Evolutionary conservation across 208 protist species (phyloP).

Genomic region (Trypanosoma conorhini): DNA sequence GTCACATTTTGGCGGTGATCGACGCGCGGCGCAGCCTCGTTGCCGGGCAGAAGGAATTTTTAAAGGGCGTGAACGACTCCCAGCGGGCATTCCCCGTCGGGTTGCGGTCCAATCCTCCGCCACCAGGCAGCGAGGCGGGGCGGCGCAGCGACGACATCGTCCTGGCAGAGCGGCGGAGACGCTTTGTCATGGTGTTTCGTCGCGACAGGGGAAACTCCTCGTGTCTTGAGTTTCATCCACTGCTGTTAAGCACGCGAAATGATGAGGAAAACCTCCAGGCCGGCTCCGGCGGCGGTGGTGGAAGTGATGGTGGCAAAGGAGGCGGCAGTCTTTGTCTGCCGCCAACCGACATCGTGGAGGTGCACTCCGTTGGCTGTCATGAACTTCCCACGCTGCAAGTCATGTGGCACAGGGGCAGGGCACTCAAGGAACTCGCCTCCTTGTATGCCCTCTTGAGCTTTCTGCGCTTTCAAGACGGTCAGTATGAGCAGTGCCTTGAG

Average conservation of each 20-base stretch:
- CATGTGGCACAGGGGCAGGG: not conserved
- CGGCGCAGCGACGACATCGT: not conserved
- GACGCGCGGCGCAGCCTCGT: not conserved
- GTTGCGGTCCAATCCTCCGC: not conserved
- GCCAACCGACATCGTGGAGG: not conserved
- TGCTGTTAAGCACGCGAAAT: not conserved
- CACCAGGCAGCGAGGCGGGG: not conserved
- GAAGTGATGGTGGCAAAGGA: not conserved
- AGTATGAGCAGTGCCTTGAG: slow-evolving; percentile 20
- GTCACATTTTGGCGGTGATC: slow-evolving; percentile 9
- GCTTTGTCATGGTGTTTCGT: slow-evolving; percentile 4
- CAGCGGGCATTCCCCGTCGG: not conserved
- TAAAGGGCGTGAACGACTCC: not conserved
- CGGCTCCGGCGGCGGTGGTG: not conserved
- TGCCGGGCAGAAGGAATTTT: not conserved
- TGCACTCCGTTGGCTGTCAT: not conserved
- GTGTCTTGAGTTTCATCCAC: not conserved
- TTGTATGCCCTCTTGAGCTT: slow-evolving; percentile 25
- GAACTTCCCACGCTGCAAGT: not conserved
- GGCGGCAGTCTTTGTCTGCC: not conserved
- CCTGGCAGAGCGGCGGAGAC: not conserved
- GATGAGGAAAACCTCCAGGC: not conserved
- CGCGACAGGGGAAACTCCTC: not conserved
- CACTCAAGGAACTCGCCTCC: slow-evolving; percentile 6
- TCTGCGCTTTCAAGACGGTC: slow-evolving; percentile 20